Conservation (phyloP, 163 green algal genomes). For the Scenedesmus sp. region DNA sequence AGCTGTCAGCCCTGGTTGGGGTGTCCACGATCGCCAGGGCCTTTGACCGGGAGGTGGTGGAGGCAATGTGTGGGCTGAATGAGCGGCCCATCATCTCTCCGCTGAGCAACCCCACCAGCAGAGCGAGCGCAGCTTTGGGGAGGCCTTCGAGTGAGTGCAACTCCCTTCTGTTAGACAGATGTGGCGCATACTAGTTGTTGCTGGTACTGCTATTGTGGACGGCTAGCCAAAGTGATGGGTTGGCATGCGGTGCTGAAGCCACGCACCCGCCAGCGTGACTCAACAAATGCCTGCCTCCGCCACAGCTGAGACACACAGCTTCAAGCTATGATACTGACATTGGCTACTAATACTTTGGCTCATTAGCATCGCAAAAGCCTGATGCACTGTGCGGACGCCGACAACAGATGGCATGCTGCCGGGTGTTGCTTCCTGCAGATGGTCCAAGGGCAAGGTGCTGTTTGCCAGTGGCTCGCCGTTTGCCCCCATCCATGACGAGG, state of each 20-base stretch:
- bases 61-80: slow-evolving; percentile 29
- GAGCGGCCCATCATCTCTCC: slow-evolving; percentile 92
- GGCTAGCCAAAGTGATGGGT: no score
- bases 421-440: slow-evolving; percentile 41
- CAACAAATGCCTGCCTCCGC: no score
- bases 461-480: slow-evolving; percentile 93
- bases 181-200: neutral
- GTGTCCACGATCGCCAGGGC: slow-evolving; percentile 65
- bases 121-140: slow-evolving; percentile 88
- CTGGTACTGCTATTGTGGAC: neutral
- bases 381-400: no score
- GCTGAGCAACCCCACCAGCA: slow-evolving; percentile 95
- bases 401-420: neutral
- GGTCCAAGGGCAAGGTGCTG: slow-evolving; percentile 77
- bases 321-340: no score
- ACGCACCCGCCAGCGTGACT: no score
- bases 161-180: neutral
- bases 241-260: no score
- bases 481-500: slow-evolving; percentile 59
- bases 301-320: no score
- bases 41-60: slow-evolving; percentile 65
- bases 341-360: no score
- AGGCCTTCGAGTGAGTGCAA: slow-evolving; percentile 67
- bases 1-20: slow-evolving; percentile 80
- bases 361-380: no score